Conservation (phyloP, 2,329 filamentous ascomycete species). For the Chalaropsis ovoidea region DNA sequence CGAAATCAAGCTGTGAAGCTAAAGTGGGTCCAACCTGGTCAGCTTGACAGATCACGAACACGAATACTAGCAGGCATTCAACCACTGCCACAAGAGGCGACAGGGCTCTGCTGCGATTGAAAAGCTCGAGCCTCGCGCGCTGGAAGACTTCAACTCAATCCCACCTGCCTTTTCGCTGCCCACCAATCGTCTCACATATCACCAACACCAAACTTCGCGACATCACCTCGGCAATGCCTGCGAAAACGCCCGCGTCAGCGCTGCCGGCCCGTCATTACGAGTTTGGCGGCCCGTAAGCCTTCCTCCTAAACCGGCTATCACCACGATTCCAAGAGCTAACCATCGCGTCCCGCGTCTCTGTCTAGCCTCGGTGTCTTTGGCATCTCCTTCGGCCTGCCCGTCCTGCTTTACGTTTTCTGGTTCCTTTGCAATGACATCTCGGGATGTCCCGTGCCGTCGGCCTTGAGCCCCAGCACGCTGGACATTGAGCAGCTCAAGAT, state of each 20-base stretch:
- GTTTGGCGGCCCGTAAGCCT: constrained; percentile 43
- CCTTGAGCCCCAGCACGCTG: constrained; percentile 62
- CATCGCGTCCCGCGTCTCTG: background rate
- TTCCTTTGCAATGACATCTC: constrained; percentile 89
- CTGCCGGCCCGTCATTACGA: constrained; percentile 39
- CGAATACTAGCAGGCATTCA: background rate
- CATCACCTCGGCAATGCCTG: constrained; percentile 11
- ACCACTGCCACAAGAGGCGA: background rate
- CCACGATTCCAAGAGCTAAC: too few relatives aligned
- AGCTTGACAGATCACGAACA: constrained; percentile 8
- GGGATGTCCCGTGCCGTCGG: constrained; percentile 77
- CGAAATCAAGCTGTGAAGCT: background rate
- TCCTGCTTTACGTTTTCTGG: constrained; percentile 66
- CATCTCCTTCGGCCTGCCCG: constrained; percentile 70
- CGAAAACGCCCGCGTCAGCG: constrained; percentile 27
- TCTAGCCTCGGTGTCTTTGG: constrained; percentile 61
- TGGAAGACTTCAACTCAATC: background rate
- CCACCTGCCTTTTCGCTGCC: background rate
- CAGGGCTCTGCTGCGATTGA: background rate
- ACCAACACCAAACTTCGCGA: background rate
- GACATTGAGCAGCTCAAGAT: constrained; percentile 61
- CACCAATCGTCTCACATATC: background rate
- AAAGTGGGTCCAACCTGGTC: background rate
- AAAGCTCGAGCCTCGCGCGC: background rate
- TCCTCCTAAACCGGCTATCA: too few relatives aligned